Conservation (phyloP, 345 rosid genomes). For the Rhodomyrtus tomentosa region DNA sequence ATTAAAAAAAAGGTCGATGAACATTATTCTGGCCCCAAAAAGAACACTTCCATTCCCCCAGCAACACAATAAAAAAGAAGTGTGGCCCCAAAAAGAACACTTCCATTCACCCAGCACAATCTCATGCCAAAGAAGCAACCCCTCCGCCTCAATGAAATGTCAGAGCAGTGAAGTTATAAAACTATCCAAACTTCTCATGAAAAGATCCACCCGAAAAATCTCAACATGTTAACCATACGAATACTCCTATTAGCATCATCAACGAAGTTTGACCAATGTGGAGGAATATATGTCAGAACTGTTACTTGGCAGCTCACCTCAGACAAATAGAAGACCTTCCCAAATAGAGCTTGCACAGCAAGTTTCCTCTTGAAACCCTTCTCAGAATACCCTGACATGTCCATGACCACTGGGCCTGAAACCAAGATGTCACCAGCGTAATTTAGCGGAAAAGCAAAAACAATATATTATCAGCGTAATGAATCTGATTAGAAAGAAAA, state of each 20-base stretch:
- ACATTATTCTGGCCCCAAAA: neutral
- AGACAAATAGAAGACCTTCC: conserved; percentile 78
- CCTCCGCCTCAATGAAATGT: neutral
- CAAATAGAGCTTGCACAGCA: conserved; percentile 80
- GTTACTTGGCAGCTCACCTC: conserved; percentile 37
- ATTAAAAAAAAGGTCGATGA: neutral
- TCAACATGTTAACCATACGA: neutral
- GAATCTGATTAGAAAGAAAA: neutral
- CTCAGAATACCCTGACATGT: conserved; percentile 69
- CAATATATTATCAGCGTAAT: neutral
- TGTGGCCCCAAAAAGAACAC: neutral
- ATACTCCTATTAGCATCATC: neutral
- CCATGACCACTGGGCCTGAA: conserved; percentile 91
- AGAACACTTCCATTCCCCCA: neutral
- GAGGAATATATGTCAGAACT: neutral
- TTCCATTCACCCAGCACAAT: neutral
- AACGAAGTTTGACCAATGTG: neutral
- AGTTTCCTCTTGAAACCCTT: conserved; percentile 92
- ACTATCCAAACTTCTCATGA: neutral
- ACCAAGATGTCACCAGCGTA: neutral
- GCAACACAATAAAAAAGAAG: too few species aligned
- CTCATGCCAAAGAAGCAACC: neutral
- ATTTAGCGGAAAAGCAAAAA: neutral
- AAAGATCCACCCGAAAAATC: neutral
- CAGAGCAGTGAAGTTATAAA: neutral